Conservation (phyloP, 1,284 basidiomycete species). For the Anthracocystis setariae region DNA sequence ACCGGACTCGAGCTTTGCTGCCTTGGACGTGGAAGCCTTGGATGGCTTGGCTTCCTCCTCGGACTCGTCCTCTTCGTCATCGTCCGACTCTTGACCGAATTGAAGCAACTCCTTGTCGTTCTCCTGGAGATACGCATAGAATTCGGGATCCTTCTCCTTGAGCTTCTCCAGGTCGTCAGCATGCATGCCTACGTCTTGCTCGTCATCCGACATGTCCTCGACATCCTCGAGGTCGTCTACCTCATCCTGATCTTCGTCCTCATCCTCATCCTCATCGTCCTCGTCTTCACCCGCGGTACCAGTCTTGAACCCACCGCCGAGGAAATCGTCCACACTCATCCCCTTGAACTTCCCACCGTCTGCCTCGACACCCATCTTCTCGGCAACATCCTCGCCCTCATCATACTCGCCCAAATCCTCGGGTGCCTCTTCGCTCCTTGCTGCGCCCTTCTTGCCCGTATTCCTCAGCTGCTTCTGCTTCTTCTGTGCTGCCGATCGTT, state of each 20-base stretch:
- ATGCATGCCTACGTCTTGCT: slow-evolving; percentile 70
- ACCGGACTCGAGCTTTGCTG: slow-evolving; percentile 21
- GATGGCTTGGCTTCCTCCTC: slow-evolving; percentile 22
- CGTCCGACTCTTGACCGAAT: slow-evolving; percentile 72
- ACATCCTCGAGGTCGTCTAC: slow-evolving; percentile 55
- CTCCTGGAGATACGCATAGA: slow-evolving; percentile 96
- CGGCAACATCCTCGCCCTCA: slow-evolving; percentile 33
- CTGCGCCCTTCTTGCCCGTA: slow-evolving; percentile 33
- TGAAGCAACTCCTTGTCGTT: slow-evolving; percentile 89
- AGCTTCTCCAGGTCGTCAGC: slow-evolving; percentile 85
- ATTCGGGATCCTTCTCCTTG: slow-evolving; percentile 95
- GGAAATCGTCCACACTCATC: slow-evolving; percentile 66
- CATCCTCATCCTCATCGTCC: slow-evolving; percentile 48
- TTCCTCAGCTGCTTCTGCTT: slow-evolving; percentile 46
- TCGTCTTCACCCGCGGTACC: slow-evolving; percentile 40
- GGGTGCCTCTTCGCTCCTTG: slow-evolving; percentile 14
- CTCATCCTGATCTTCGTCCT: slow-evolving; percentile 39
- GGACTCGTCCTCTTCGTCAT: slow-evolving; percentile 57
- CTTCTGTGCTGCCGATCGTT: slow-evolving; percentile 42
- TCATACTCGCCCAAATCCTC: slow-evolving; percentile 43
- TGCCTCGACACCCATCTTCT: slow-evolving; percentile 19
- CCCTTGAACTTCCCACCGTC: slow-evolving; percentile 24
- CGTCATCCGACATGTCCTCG: slow-evolving; percentile 58
- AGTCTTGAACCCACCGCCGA: slow-evolving; percentile 64
- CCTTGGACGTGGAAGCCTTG: slow-evolving; percentile 29